Percentiles rank a stretch among this genome's conserved stretches.
Conservation (phyloP, 805 yeast genomes). For the Yamadazyma scolyti region DNA sequence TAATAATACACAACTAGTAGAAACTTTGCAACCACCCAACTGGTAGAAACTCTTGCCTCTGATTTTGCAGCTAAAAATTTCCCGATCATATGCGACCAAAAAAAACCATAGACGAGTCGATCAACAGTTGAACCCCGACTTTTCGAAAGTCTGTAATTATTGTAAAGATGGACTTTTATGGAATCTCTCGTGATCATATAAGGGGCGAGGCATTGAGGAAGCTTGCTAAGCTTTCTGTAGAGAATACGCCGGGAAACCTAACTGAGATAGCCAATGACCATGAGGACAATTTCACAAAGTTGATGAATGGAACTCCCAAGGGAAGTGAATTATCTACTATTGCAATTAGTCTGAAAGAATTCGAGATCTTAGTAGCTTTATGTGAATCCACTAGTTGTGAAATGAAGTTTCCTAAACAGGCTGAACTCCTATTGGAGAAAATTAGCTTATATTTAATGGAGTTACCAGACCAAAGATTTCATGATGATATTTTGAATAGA, state of each 20-base stretch:
- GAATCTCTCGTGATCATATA: conserved; percentile 36
- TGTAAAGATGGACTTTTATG: conserved; percentile 42
- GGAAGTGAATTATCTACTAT: conserved; percentile 22
- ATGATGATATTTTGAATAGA: conserved; percentile 29
- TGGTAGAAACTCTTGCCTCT: too few species aligned
- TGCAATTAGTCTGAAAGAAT: conserved; percentile 49
- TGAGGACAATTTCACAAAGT: conserved; percentile 19
- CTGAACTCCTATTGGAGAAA: conserved; percentile 39
- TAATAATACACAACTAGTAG: too few species aligned
- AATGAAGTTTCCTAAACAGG: conserved; percentile 30
- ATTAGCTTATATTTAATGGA: conserved; percentile 46
- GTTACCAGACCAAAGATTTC: conserved; percentile 42
- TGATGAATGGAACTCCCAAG: conserved; percentile 10
- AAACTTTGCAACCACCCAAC: too few species aligned
- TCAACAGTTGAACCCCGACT: too few species aligned
- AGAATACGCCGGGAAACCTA: conserved; percentile 14
- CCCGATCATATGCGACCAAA: too few species aligned
- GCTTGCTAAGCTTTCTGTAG: conserved; percentile 33
- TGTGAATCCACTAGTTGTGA: conserved; percentile 38
- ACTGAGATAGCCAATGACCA: conserved; percentile 3
- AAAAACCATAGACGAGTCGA: too few species aligned
- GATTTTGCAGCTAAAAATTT: too few species aligned
- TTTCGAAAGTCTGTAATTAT: too few species aligned
- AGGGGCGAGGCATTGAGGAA: conserved; percentile 35
- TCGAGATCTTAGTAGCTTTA: conserved; percentile 55